phyloP scores from a whole-genome alignment of 768 basidiomycete species.

The Amanita pseudoporphyria region DNA sequence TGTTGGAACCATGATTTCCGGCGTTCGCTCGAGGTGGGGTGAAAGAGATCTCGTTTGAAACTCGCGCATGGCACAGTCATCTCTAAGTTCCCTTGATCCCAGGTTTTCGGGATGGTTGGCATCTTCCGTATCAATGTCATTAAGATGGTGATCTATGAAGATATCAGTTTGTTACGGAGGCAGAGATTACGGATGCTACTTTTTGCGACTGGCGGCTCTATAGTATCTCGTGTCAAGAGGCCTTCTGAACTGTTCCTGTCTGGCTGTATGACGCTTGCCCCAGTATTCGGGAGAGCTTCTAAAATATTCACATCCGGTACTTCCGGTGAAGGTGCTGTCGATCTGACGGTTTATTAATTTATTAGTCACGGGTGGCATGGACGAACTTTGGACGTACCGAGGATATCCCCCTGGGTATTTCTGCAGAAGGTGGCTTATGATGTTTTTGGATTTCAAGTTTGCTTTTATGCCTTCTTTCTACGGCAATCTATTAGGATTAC shows the following conservation, averaged over 20 bases:
- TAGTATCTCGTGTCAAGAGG: too few species aligned
- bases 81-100: background rate
- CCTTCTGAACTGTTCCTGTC: too few species aligned
- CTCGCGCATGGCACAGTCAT: too few species aligned
- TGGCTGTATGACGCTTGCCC: background rate
- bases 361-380: background rate
- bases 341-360: background rate
- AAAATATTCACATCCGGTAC: too few species aligned
- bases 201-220: background rate
- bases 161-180: background rate
- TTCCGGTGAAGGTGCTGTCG: background rate
- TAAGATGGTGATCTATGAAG: background rate
- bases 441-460: background rate
- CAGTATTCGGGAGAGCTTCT: background rate
- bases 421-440: background rate
- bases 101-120: background rate
- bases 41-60: background rate
- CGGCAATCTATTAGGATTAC: background rate
- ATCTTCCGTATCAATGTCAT: too few species aligned
- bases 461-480: constrained; percentile 2
- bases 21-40: background rate
- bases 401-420: background rate
- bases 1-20: background rate
- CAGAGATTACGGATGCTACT: background rate
- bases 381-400: background rate